These are phyloP conservation scores for Talaromyces verruculosus DNA, from an alignment of 2,329 filamentous ascomycete genomes.

Conservation along the genomic window DNA sequence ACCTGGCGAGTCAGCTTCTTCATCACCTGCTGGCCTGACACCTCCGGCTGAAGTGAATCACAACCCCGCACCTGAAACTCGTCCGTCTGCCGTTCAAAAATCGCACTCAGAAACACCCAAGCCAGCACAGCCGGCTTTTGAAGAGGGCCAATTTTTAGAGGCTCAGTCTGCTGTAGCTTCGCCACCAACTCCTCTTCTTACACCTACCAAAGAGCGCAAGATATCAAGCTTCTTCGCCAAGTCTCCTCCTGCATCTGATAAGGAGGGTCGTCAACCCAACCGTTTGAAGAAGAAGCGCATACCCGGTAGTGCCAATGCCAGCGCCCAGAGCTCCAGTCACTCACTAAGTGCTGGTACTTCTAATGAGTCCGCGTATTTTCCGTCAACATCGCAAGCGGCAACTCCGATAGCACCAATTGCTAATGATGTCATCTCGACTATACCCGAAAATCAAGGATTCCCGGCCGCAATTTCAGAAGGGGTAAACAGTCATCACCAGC, in stretches of 20 bases:
- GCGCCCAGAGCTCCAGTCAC: slow-evolving; percentile 84
- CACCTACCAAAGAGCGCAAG: slow-evolving; percentile 65
- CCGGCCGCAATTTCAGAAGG: slow-evolving; percentile 23
- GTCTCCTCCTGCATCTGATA: slow-evolving; percentile 63
- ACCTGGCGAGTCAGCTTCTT: slow-evolving; percentile 53
- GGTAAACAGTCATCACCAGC: slow-evolving; percentile 30
- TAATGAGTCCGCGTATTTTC: slow-evolving; percentile 46
- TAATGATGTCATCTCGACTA: slow-evolving; percentile 21
- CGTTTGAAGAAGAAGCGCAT: slow-evolving; percentile 87
- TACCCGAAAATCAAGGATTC: slow-evolving; percentile 4
- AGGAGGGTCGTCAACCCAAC: slow-evolving; percentile 70
- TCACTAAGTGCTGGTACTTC: slow-evolving; percentile 58
- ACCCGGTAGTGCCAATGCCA: slow-evolving; percentile 74
- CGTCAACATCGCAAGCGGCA: slow-evolving; percentile 27
- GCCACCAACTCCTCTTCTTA: slow-evolving; percentile 41
- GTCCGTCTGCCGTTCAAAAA: slow-evolving; percentile 1
- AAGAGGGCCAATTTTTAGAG: slow-evolving; percentile 33
- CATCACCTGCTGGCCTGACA: slow-evolving; percentile 41
- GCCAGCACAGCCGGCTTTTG: slow-evolving; percentile 14
- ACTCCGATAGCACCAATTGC: slow-evolving; percentile 30
- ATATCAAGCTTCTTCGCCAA: slow-evolving; percentile 68
- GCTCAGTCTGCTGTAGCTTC: slow-evolving; percentile 43
- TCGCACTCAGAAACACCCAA: slow-evolving; percentile 18
- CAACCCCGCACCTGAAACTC: slow-evolving; percentile 24
- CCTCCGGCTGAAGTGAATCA: slow-evolving; percentile 30